phyloP scores from a whole-genome alignment of 805 yeast species.

The Starmerella sirachaensis region DNA sequence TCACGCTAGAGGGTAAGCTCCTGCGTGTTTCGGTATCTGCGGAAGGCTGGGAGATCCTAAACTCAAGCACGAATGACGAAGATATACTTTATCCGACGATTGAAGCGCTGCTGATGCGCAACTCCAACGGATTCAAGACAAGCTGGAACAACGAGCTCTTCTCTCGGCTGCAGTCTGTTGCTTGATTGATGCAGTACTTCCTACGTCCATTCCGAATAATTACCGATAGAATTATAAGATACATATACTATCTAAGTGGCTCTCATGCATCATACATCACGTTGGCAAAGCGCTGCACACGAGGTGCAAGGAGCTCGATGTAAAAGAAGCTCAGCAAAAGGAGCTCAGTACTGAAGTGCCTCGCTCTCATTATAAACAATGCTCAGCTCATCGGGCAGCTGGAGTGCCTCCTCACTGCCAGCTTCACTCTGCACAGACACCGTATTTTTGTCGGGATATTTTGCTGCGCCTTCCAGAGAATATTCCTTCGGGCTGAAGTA shows the following conservation, averaged over 20 bases:
- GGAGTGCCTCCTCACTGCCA: not conserved
- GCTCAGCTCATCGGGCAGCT: not conserved
- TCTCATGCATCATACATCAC: too few relatives aligned
- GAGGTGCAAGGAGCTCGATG: too few relatives aligned
- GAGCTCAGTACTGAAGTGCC: not conserved
- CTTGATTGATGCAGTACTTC: too few relatives aligned
- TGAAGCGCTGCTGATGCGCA: slow-evolving; percentile 26
- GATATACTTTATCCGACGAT: slow-evolving; percentile 23
- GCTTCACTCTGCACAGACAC: slow-evolving; percentile 1
- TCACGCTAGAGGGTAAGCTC: slow-evolving; percentile 17
- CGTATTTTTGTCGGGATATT: not conserved
- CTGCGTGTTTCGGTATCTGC: slow-evolving; percentile 8
- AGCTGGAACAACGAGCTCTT: slow-evolving; percentile 20
- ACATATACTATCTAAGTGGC: too few relatives aligned
- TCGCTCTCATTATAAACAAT: slow-evolving; percentile 2
- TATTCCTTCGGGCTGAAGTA: slow-evolving; percentile 3
- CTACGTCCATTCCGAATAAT: too few relatives aligned
- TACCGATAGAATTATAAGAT: too few relatives aligned
- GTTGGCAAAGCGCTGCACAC: too few relatives aligned
- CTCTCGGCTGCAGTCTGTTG: slow-evolving; percentile 1
- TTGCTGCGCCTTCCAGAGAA: slow-evolving; percentile 3
- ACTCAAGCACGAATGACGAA: too few relatives aligned
- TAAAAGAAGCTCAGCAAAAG: too few relatives aligned
- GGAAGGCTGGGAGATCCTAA: slow-evolving; percentile 18
- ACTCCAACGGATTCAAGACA: slow-evolving; percentile 21